Percentiles rank a stretch among this genome's conserved stretches.
phyloP scores from a whole-genome alignment of 2,329 filamentous ascomycete species.

The Sarocladium kiliense region DNA sequence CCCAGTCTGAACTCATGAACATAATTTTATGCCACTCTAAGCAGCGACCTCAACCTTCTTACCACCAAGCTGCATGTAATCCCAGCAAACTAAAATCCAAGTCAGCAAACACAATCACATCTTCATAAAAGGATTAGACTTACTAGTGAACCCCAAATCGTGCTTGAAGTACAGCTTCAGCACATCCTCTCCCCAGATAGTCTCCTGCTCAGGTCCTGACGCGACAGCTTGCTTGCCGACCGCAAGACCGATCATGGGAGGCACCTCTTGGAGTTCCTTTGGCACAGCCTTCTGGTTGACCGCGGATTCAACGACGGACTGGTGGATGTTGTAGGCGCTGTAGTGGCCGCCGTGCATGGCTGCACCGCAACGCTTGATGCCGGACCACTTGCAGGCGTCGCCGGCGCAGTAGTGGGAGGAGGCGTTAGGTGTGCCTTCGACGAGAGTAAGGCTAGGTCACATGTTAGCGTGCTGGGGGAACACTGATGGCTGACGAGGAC shows the following conservation, averaged over 20 bases:
- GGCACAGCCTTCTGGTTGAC: slow-evolving; percentile 36
- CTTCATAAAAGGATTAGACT: slow-evolving; percentile 27
- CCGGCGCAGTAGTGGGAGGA: slow-evolving; percentile 63
- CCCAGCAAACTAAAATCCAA: slow-evolving; percentile 44
- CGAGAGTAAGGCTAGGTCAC: slow-evolving; percentile 46
- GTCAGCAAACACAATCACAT: background rate
- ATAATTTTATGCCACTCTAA: background rate
- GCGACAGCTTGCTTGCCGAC: slow-evolving; percentile 65
- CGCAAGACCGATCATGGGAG: slow-evolving; percentile 65
- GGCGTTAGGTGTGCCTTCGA: slow-evolving; percentile 48
- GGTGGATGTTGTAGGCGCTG: slow-evolving; percentile 62
- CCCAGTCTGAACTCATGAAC: too few species aligned
- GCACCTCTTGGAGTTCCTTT: slow-evolving; percentile 45
- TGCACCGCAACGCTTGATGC: slow-evolving; percentile 73
- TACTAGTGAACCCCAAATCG: slow-evolving; percentile 61
- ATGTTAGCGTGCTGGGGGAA: background rate
- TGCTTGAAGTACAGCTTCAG: slow-evolving; percentile 61
- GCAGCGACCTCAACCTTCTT: slow-evolving; percentile 15
- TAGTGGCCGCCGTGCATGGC: slow-evolving; percentile 71
- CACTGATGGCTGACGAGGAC: slow-evolving; percentile 16
- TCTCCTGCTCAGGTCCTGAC: slow-evolving; percentile 53
- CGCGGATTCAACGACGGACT: slow-evolving; percentile 39
- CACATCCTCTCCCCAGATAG: slow-evolving; percentile 56
- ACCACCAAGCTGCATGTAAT: slow-evolving; percentile 43
- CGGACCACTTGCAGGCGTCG: slow-evolving; percentile 66